A percentile compares a stretch with the other conserved stretches of the same genome.
Evolutionary conservation across 2,329 filamentous ascomycete genomes (phyloP).

Genomic region (Fonsecaea pedrosoi): DNA sequence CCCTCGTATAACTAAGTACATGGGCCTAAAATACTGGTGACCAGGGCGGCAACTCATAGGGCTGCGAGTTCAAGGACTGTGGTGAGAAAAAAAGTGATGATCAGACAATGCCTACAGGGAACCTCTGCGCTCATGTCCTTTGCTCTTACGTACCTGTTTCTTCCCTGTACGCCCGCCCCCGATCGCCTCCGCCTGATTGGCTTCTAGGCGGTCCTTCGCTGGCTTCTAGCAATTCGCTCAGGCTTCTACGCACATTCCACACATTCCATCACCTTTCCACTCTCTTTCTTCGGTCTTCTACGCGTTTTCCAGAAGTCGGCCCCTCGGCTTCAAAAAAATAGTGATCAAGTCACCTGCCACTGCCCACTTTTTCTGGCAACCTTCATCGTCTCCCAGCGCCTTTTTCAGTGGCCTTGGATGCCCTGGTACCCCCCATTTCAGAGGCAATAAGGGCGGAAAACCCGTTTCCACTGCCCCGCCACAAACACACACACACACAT

Average conservation of each 20-base stretch:
- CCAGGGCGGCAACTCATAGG: background rate
- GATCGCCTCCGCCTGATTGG: slow-evolving; percentile 18
- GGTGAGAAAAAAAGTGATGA: background rate
- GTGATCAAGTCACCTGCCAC: slow-evolving; percentile 1
- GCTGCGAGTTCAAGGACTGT: background rate
- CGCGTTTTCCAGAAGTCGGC: slow-evolving; percentile 30
- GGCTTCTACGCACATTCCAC: slow-evolving; percentile 25
- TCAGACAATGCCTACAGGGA: background rate
- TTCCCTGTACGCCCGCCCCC: slow-evolving; percentile 72
- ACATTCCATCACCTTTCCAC: slow-evolving; percentile 18
- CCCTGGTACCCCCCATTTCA: background rate
- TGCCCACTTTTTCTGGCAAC: background rate
- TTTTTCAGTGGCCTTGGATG: background rate
- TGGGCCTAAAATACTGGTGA: background rate
- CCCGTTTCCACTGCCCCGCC: background rate
- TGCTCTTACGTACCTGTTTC: slow-evolving; percentile 4
- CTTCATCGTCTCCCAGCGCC: background rate
- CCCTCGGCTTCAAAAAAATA: background rate
- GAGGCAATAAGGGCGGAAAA: background rate
- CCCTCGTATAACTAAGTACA: no score
- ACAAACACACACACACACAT: background rate
- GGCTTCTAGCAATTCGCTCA: slow-evolving; percentile 25
- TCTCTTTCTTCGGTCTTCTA: slow-evolving; percentile 24
- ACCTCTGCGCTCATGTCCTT: slow-evolving; percentile 8
- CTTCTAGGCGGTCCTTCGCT: slow-evolving; percentile 18